phyloP scores from a whole-genome alignment of 495 filamentous ascomycete genomes.

The Aspergillus homomorphus region DNA sequence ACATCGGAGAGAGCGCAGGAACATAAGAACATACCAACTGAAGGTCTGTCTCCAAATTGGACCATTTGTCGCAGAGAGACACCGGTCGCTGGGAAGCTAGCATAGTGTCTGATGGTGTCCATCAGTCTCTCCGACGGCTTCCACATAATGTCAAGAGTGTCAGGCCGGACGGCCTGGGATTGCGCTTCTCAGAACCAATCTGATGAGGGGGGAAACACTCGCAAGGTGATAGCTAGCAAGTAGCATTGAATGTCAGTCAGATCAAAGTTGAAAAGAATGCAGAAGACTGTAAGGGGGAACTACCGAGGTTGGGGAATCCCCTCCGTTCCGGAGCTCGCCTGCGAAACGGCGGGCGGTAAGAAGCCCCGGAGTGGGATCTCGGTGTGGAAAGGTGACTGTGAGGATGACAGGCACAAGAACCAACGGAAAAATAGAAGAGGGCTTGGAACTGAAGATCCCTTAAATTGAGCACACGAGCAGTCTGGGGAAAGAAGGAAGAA shows the following conservation, averaged over 20 bases:
- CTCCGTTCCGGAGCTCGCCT: neutral
- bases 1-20: neutral
- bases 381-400: neutral
- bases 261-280: neutral
- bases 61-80: constrained; percentile 98
- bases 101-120: constrained; percentile 98
- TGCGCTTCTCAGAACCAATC: constrained; percentile 10
- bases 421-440: neutral
- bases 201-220: neutral
- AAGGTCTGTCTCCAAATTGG: constrained; percentile 91
- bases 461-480: neutral
- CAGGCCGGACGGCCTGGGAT: constrained; percentile 31
- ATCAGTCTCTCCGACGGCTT: constrained; percentile 85
- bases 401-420: neutral
- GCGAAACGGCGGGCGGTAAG: constrained; percentile 5
- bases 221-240: neutral
- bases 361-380: constrained; percentile 1
- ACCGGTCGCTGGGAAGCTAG: constrained; percentile 93
- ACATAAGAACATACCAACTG: constrained; percentile 59
- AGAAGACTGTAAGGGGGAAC: neutral
- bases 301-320: constrained; percentile 4
- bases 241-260: neutral
- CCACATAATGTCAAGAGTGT: constrained; percentile 64
- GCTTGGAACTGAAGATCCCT: neutral
- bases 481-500: neutral